These are phyloP conservation scores for Verruconis gallopava DNA, from an alignment of 2,329 filamentous ascomycete species.

Conservation along the genomic window DNA sequence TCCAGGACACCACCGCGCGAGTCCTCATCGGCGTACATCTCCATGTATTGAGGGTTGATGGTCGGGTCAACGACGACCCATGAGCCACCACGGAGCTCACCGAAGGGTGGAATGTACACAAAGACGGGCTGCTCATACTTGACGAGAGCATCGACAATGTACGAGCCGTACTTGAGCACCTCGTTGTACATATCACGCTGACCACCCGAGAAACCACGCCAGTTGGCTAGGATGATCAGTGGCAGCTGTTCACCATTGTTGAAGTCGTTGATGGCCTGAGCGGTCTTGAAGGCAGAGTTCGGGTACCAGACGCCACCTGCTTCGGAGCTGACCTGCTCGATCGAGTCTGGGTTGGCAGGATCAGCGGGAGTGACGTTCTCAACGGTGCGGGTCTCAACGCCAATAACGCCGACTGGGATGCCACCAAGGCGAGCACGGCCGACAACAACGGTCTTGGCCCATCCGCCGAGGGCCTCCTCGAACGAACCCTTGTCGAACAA, in stretches of 20 bases:
- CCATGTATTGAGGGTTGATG: conserved; percentile 93
- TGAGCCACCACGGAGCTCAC: conserved; percentile 94
- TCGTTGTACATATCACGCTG: conserved; percentile 99
- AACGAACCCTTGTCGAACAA: conserved; percentile 96
- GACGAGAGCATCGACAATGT: conserved; percentile 95
- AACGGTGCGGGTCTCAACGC: conserved; percentile 85
- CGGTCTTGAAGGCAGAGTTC: conserved; percentile 99
- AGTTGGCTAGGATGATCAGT: conserved; percentile 98
- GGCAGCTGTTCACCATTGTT: conserved; percentile 97
- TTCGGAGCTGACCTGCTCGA: conserved; percentile 87
- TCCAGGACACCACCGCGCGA: conserved; percentile 93
- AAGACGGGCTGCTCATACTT: conserved; percentile 99
- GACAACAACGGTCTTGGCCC: conserved; percentile 93
- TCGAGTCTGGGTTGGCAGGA: conserved; percentile 95
- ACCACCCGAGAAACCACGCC: conserved; percentile 99
- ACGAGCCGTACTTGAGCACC: conserved; percentile 97
- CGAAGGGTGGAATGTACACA: conserved; percentile 93
- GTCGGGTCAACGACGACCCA: conserved; percentile 98
- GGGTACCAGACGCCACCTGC: conserved; percentile 99
- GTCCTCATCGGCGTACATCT: conserved; percentile 97
- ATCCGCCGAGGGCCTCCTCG: conserved; percentile 89
- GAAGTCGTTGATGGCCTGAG: conserved; percentile 97
- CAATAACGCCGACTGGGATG: conserved; percentile 97
- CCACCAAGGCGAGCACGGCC: conserved; percentile 92
- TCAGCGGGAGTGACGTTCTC: conserved; percentile 96